Evolutionary conservation across 164 flowering plant species (phyloP).

Genomic region (Magnolia sinica): DNA sequence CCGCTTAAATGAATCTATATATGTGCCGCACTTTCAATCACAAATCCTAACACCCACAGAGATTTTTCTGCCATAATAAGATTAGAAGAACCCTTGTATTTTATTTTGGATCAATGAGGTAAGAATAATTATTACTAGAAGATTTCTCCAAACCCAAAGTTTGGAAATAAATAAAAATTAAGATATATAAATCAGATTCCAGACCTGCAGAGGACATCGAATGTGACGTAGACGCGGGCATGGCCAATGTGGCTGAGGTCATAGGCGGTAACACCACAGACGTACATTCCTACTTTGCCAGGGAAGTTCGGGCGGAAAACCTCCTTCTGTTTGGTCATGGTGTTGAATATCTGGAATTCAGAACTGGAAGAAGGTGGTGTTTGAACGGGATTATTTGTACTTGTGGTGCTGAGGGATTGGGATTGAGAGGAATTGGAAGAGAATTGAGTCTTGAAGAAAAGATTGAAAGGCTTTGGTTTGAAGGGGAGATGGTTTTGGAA

Average conservation of each 20-base stretch:
- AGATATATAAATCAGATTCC: no score
- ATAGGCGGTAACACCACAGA: constrained; percentile 84
- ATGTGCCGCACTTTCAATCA: no score
- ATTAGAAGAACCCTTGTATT: no score
- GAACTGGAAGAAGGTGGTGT: background rate
- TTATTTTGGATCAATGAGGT: no score
- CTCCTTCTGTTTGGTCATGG: constrained; percentile 74
- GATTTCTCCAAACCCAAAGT: no score
- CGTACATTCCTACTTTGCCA: constrained; percentile 83
- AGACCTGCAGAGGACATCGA: constrained; percentile 87
- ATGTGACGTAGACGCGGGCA: constrained; percentile 82
- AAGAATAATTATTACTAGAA: no score
- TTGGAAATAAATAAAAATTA: no score
- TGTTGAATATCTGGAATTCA: constrained; percentile 68
- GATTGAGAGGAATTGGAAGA: background rate
- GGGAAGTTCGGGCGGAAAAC: constrained; percentile 56
- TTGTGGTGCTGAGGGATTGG: constrained; percentile 1
- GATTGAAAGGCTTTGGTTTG: background rate
- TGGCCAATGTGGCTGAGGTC: constrained; percentile 92
- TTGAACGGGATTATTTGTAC: constrained; percentile 1
- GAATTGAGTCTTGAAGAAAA: background rate
- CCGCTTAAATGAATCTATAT: no score
- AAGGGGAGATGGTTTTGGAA: background rate
- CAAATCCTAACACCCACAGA: no score
- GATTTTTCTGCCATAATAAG: no score